A percentile compares a stretch with the other conserved stretches of the same genome.
phyloP scores from a whole-genome alignment of 305 asterid genomes.

The Fraxinus ornus region DNA sequence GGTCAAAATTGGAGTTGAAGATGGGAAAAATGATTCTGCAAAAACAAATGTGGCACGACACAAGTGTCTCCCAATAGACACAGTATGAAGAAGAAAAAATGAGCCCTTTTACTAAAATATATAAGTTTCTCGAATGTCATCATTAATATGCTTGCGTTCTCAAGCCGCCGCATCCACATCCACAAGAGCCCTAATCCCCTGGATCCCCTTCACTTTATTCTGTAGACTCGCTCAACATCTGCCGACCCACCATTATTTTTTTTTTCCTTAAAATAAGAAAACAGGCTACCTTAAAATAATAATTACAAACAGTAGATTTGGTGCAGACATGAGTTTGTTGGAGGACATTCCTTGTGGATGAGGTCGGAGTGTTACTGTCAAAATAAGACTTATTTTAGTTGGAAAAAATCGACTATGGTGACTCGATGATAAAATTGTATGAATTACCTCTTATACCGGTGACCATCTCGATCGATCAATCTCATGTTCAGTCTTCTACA shows the following conservation, averaged over 20 bases:
- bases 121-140: constrained; percentile 13
- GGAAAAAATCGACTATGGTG: neutral
- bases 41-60: neutral
- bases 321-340: neutral
- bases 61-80: constrained; percentile 24
- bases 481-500: too few species aligned
- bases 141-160: constrained; percentile 38
- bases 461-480: neutral
- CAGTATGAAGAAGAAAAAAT: too few species aligned
- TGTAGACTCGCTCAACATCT: neutral
- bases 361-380: neutral
- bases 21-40: neutral
- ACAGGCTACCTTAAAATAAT: neutral
- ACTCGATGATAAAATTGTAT: too few species aligned
- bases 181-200: neutral
- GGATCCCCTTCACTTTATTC: neutral
- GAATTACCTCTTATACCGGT: too few species aligned
- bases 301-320: neutral
- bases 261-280: neutral
- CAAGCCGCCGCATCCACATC: constrained; percentile 37
- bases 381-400: neutral
- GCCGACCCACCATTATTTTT: neutral
- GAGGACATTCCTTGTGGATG: neutral
- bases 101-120: neutral
- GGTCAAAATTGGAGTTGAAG: neutral